These are phyloP conservation scores for Solanum dulcamara DNA, from an alignment of 257 asterid genomes.

Conservation along the genomic window DNA sequence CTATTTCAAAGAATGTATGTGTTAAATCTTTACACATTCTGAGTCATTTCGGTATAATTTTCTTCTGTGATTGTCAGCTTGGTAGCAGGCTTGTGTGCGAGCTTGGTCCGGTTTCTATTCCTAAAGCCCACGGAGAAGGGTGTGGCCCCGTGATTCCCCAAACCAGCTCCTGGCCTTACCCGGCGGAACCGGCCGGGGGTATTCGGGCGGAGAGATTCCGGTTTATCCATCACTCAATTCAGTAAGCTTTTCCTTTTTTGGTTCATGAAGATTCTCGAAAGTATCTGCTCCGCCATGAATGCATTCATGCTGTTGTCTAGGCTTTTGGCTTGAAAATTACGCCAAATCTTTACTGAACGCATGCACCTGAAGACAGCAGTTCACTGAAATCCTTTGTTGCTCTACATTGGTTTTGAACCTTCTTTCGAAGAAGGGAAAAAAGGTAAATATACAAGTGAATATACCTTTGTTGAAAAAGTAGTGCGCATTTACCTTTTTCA, in stretches of 20 bases:
- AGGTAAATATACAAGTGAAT: too few relatives aligned
- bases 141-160: too few relatives aligned
- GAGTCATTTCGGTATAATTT: background rate
- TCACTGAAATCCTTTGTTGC: background rate
- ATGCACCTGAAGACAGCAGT: background rate
- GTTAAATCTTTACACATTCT: fast-evolving
- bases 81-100: too few relatives aligned
- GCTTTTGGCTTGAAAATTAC: background rate
- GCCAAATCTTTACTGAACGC: background rate
- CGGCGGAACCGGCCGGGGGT: too few relatives aligned
- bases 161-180: too few relatives aligned
- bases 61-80: background rate
- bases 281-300: background rate
- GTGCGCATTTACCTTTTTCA: too few relatives aligned
- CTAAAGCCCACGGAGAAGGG: too few relatives aligned
- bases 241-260: background rate
- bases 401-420: too few relatives aligned
- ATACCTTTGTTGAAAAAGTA: too few relatives aligned
- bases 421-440: too few relatives aligned
- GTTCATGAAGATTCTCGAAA: background rate
- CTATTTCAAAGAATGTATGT: background rate
- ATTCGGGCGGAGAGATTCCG: too few relatives aligned
- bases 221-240: background rate
- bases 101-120: too few relatives aligned
- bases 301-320: background rate